Evolutionary conservation across 1,284 basidiomycete species (phyloP).

Genomic region (Cryptococcus deneoformans): DNA sequence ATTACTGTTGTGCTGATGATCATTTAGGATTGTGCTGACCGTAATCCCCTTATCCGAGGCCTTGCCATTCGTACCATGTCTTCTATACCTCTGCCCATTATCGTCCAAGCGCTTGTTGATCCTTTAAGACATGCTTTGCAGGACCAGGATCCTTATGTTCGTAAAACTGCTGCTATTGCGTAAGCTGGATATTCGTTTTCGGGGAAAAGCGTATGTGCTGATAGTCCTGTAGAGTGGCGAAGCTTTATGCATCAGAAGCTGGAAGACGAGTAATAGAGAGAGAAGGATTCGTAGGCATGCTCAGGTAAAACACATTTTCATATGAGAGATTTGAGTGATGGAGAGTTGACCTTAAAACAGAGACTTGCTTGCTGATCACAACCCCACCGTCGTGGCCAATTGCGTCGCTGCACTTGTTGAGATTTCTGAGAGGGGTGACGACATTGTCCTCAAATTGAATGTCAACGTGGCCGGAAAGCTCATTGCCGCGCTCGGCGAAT

Average conservation of each 20-base stretch:
- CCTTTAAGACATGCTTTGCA: slow-evolving; percentile 87
- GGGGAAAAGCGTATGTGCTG: not conserved
- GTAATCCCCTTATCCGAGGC: slow-evolving; percentile 93
- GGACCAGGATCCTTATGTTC: slow-evolving; percentile 95
- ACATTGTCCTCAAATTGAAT: slow-evolving; percentile 51
- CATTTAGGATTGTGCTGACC: slow-evolving; percentile 58
- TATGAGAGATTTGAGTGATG: slow-evolving; percentile 1
- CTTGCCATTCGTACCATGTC: slow-evolving; percentile 98
- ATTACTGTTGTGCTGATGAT: not conserved
- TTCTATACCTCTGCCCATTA: slow-evolving; percentile 91
- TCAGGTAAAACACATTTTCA: slow-evolving; percentile 59
- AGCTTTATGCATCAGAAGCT: slow-evolving; percentile 93
- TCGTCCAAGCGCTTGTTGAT: slow-evolving; percentile 94
- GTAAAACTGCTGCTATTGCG: slow-evolving; percentile 91
- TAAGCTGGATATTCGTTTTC: slow-evolving; percentile 15
- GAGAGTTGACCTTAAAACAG: slow-evolving; percentile 43
- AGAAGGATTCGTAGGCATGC: slow-evolving; percentile 84
- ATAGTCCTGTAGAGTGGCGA: slow-evolving; percentile 64
- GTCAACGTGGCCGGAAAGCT: slow-evolving; percentile 61
- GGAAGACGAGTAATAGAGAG: slow-evolving; percentile 74
- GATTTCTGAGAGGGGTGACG: slow-evolving; percentile 62
- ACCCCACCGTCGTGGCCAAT: slow-evolving; percentile 96
- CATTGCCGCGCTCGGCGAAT: slow-evolving; percentile 93
- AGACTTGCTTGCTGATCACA: slow-evolving; percentile 71
- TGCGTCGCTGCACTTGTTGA: slow-evolving; percentile 94